A percentile compares a stretch with the other conserved stretches of the same genome.
Conservation (phyloP, 208 protist genomes). For the Phytomonas sp. region DNA sequence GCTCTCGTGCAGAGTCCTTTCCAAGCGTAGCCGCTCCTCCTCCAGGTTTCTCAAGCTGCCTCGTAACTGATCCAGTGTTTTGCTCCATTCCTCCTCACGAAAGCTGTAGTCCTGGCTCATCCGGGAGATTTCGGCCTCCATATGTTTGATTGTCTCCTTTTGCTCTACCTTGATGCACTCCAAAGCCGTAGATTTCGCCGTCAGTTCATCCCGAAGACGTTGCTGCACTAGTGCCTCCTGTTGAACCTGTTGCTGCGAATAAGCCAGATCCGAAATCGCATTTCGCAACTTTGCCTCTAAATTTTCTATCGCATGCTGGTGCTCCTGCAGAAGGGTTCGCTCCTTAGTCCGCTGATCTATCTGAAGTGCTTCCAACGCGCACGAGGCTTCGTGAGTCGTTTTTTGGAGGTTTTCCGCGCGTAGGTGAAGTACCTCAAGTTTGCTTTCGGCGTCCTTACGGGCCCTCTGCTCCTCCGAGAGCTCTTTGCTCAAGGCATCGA, state of each 20-base stretch:
- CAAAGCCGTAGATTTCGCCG: slow-evolving; percentile 25
- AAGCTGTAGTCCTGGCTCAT: slow-evolving; percentile 5
- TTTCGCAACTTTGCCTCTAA: slow-evolving; percentile 41
- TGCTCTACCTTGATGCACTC: slow-evolving; percentile 20
- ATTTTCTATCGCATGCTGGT: slow-evolving; percentile 39
- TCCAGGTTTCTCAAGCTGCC: neutral
- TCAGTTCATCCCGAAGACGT: slow-evolving; percentile 47
- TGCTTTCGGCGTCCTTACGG: slow-evolving; percentile 55
- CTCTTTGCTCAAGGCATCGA: slow-evolving; percentile 37
- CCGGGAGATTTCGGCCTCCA: slow-evolving; percentile 12
- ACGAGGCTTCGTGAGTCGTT: slow-evolving; percentile 24
- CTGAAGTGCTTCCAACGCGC: slow-evolving; percentile 43
- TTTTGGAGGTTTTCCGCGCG: slow-evolving; percentile 45
- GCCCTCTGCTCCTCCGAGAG: slow-evolving; percentile 38
- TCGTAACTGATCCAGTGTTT: neutral
- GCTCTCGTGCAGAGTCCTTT: neutral
- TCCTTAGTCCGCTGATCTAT: slow-evolving; percentile 47
- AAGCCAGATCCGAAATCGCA: slow-evolving; percentile 28
- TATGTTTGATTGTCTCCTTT: slow-evolving; percentile 14
- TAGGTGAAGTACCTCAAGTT: slow-evolving; percentile 37
- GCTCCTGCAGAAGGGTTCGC: slow-evolving; percentile 38
- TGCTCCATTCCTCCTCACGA: slow-evolving; percentile 2
- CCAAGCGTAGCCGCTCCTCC: neutral
- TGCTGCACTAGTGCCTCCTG: slow-evolving; percentile 47
- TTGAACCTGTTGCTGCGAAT: slow-evolving; percentile 52